These are phyloP conservation scores for Amanita rubescens DNA, from an alignment of 768 basidiomycete species.

Conservation along the genomic window DNA sequence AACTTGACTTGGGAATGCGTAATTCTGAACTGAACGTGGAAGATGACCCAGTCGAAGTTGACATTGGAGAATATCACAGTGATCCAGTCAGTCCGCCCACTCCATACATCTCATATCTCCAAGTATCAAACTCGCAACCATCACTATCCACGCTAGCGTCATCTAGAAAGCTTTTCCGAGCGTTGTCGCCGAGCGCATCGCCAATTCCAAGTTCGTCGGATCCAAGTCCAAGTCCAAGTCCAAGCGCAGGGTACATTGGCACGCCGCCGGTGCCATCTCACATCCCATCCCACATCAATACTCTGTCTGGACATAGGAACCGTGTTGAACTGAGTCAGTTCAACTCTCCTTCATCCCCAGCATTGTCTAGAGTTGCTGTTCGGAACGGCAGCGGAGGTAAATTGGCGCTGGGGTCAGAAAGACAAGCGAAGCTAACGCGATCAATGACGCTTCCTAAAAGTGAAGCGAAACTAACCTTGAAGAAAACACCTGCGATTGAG, in stretches of 20 bases:
- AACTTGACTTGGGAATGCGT: background rate
- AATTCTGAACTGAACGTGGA: background rate
- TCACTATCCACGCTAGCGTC: background rate
- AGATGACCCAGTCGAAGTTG: slow-evolving; percentile 4
- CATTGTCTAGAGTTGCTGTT: slow-evolving; percentile 11
- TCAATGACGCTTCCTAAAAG: slow-evolving; percentile 41
- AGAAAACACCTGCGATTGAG: slow-evolving; percentile 24
- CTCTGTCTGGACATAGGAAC: background rate
- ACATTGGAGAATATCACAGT: slow-evolving; percentile 3
- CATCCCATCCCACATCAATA: background rate
- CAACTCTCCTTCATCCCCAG: slow-evolving; percentile 18
- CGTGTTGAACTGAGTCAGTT: background rate
- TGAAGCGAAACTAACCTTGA: slow-evolving; percentile 16
- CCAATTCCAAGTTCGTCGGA: background rate
- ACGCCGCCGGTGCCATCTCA: background rate
- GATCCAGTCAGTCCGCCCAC: background rate
- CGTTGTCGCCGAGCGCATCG: background rate
- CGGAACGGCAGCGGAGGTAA: slow-evolving; percentile 14
- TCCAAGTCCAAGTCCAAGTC: slow-evolving; percentile 2
- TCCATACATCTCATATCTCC: background rate
- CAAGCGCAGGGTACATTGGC: background rate
- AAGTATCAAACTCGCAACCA: background rate
- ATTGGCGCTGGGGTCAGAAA: slow-evolving; percentile 10
- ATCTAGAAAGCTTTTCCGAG: background rate
- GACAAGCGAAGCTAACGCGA: slow-evolving; percentile 25